Base-by-base conservation (phyloP, 371 early-diverging fungal species). In the Mortierella sp. region DNA sequence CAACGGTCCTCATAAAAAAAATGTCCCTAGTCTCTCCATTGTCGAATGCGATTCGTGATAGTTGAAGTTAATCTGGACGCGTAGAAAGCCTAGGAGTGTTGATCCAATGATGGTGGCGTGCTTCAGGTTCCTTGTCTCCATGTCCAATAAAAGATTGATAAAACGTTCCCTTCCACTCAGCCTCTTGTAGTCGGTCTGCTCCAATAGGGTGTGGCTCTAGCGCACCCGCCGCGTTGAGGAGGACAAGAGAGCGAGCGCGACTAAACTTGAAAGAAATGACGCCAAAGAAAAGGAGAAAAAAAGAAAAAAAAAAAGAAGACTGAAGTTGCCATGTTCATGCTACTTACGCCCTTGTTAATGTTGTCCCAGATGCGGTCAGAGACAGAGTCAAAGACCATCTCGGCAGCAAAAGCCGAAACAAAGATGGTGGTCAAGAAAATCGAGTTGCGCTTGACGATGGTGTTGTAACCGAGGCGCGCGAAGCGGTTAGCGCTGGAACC, bases 301-400 rank as follows among this genome's bases (percentile, higher is more conserved):
- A 21, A 16, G 29, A 37, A 23, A 59, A 57, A 47, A 60, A 52
- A 50, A 46, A 43, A 57, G 63, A 57, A 59, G 61, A 70, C 19
- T 14, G 43, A 37, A 52, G 9, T 30, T 52, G 30, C 14, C 44
- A 46, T 26, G 64, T 37, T 7, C 48, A 44, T 52, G 19, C 28
- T 44, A 91, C 93, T 84, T 89, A 96, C 96, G 55, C 95, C 95
- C 83, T 90, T 86, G 92, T 96, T 96, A 63, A 89, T 16, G 58
- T 82, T 80, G 79, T 95, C 93, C 93, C 94, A 96, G 62, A 94
- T 58, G 65, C 82, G 80, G 84, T 91, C 86, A 46, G 91, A 80
- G 67, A 83, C 70, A 44, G 84, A 82, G 81, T 95, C 94, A 75
- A 92, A 93, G 64, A 83, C 92, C 63, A 94, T 81, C 82, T 95